Conservation (phyloP, 345 rosid genomes). For the Acer negundo region DNA sequence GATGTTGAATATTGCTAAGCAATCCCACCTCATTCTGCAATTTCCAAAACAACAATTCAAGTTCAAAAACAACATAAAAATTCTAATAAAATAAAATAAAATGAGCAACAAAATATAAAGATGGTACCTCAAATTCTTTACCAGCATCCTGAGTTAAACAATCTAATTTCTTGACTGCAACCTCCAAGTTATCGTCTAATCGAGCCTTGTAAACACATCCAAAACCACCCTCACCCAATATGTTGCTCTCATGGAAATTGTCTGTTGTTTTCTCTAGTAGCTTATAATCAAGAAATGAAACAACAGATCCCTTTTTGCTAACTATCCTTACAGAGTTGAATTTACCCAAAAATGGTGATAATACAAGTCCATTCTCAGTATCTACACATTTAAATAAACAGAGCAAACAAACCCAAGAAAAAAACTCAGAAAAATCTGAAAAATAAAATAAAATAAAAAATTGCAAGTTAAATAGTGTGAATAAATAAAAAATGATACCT, state of each 20-base stretch:
- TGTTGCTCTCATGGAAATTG: conserved; percentile 65
- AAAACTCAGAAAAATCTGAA: conserved; percentile 8
- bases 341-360: conserved; percentile 56
- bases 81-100: background rate
- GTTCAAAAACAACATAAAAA: conserved; percentile 1
- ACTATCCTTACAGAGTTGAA: conserved; percentile 49
- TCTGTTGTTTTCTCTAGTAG: conserved; percentile 67
- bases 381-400: conserved; percentile 37
- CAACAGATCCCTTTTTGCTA: conserved; percentile 47
- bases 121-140: conserved; percentile 70
- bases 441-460: background rate
- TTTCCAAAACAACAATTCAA: conserved; percentile 15
- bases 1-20: conserved; percentile 74
- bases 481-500: conserved; percentile 39
- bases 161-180: conserved; percentile 87
- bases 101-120: background rate
- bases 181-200: conserved; percentile 54
- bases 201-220: conserved; percentile 79
- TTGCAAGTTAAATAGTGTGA: background rate
- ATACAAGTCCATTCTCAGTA: conserved; percentile 48
- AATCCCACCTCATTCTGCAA: conserved; percentile 88
- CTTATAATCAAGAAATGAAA: conserved; percentile 61
- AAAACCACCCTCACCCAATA: conserved; percentile 89
- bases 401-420: conserved; percentile 17
- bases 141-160: conserved; percentile 67